Conservation (phyloP, 2,329 filamentous ascomycete species). For the Botrytis byssoidea region DNA sequence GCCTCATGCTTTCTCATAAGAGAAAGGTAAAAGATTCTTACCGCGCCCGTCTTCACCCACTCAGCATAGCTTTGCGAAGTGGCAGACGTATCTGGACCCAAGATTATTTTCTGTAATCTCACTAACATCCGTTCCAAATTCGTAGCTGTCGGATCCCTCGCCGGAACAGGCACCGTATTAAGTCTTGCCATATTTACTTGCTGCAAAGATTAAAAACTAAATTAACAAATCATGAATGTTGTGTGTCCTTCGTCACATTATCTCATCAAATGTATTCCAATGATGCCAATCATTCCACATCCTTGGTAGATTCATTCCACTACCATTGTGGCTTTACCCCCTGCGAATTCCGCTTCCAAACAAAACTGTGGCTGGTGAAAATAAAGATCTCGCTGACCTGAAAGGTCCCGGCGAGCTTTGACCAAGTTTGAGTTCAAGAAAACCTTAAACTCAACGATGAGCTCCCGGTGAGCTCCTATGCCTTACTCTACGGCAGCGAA, state of each 20-base stretch:
- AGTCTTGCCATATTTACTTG: conserved; percentile 33
- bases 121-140: conserved; percentile 63
- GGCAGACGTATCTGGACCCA: conserved; percentile 59
- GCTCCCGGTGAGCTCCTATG: not conserved
- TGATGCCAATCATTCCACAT: not conserved
- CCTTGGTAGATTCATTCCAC: not conserved
- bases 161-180: conserved; percentile 26
- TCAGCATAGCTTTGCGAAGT: conserved; percentile 61
- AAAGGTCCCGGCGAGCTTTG: not conserved
- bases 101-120: conserved; percentile 63
- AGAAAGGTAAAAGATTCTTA: conserved; percentile 37
- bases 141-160: conserved; percentile 30
- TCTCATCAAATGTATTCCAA: not conserved
- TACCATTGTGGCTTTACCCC: conserved; percentile 3
- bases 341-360: not conserved
- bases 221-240: not conserved
- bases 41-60: conserved; percentile 56
- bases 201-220: not conserved
- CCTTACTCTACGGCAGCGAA: no score
- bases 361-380: conserved; percentile 4
- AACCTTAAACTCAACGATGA: not conserved
- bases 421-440: not conserved
- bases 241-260: not conserved
- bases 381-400: not conserved
- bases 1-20: not conserved